Base-by-base conservation (phyloP, 2,329 filamentous ascomycete species). In the Harringtonia lauricola region DNA sequence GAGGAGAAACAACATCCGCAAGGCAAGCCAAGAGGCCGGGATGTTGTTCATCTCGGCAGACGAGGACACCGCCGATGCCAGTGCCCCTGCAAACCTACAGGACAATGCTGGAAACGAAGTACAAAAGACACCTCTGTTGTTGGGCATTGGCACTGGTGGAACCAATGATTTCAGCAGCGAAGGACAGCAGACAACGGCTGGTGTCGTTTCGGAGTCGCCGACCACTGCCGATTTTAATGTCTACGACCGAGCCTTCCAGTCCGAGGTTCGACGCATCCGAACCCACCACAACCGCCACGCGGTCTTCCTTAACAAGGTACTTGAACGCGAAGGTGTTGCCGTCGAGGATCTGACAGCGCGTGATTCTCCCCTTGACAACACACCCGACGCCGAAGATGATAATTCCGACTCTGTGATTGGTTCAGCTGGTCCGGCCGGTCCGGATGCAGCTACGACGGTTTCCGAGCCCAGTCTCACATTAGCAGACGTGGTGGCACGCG, bases 211-310 rank as follows among this genome's bases (percentile, higher is more conserved):
- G 26, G 88, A 95, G 61, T 94, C 86, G 2, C 90, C 90, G 3
- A 82, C 82, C 0, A 83, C 81, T 2, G 84, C 86, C 7, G 87
- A 94, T 47, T 86, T 86, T 53, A 81, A 92, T 56, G 82, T 96
- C 46, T 95, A 95, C 59, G 86, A 94, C 59, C 78, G 75, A 1
- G 90, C 90, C 1, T 95, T 94, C 58, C 79, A 86, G 55, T 76
- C 84, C 48, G 86, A 95, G 63, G 76, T 92, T 24, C 74, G 83
- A 46, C 74, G 81, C 15, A 90, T 95, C 54, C 65, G 62, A 46
- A 36, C 52, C 55, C 65, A 60, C 41, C 54, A 52, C 30, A 58
- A 46, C 18, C 64, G 67, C 14, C 62, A 64, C 14, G 60, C 49
- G 37, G 56, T 74, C 40, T 76, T 72, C 51, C 57, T 71, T 47